A percentile compares a stretch with the other conserved stretches of the same genome.
phyloP scores from a whole-genome alignment of 768 basidiomycete genomes.

The Leccinum ochraceum region DNA sequence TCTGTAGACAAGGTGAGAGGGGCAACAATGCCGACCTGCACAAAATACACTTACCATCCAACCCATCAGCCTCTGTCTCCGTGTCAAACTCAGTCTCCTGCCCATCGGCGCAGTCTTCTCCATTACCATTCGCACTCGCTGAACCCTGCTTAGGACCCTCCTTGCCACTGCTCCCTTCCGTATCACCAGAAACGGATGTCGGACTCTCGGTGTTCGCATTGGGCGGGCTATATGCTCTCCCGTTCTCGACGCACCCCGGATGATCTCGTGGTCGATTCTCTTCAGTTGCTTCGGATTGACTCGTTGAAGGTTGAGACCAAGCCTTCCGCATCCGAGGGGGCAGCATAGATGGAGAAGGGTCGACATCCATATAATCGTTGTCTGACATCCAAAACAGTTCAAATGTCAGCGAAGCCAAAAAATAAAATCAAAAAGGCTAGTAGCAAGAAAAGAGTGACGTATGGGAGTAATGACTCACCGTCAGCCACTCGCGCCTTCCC shows the following conservation, averaged over 20 bases:
- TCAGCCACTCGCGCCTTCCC: no score
- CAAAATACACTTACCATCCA: conserved; percentile 21
- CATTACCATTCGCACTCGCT: conserved; percentile 6
- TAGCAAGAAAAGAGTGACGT: no score
- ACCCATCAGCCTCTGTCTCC: conserved; percentile 30
- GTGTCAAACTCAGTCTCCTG: conserved; percentile 36
- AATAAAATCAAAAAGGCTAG: not conserved
- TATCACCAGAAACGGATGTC: conserved; percentile 11
- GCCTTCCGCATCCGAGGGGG: conserved; percentile 67
- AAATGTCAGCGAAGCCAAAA: not conserved
- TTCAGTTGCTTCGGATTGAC: conserved; percentile 7
- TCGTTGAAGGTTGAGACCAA: conserved; percentile 31
- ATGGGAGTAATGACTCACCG: no score
- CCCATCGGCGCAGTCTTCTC: conserved; percentile 21
- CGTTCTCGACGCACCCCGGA: conserved; percentile 2
- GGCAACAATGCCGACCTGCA: not conserved
- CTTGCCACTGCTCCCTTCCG: conserved; percentile 3
- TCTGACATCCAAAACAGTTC: conserved; percentile 3
- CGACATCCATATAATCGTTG: conserved; percentile 17
- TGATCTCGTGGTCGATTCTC: conserved; percentile 3
- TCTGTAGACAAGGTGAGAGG: conserved; percentile 29
- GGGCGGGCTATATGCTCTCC: conserved; percentile 19
- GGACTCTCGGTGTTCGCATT: conserved; percentile 23
- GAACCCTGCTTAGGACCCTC: not conserved
- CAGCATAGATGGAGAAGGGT: conserved; percentile 31